Evolutionary conservation across 257 asterid genomes (phyloP), one percentile per base, ranked within the genome.

Genomic region (Penstemon newberryi): DNA sequence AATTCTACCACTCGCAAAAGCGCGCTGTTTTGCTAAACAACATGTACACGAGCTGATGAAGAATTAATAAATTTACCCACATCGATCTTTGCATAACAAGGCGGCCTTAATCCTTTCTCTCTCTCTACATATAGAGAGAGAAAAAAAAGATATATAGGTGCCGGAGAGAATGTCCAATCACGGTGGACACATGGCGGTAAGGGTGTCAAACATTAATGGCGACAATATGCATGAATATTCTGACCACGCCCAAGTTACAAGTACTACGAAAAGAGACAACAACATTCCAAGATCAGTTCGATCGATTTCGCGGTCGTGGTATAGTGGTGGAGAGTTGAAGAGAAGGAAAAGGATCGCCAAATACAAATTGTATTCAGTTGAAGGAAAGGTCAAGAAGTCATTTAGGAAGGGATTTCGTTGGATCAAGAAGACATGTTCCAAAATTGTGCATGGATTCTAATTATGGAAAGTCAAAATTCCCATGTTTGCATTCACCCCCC

Each of bases 341-440:
- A 80, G 93, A 37, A 84, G 72, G 67, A 91, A 73, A 67, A 85
- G 97, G 70, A 74, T 88, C 4, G 82, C 84, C 36, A 80, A 74
- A 60, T 91, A 91, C 74, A 89, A 87, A 46, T 38, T 80, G 49
- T 91, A 86, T 70, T 74, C 95, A 3, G 72, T 84, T 5, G 95
- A 91, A 77, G 89, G 93, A 18, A 83, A 89, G 74, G 71, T 87
- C 37, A 91, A 89, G 84, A 70, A 59, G 25, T 81, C 84, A 18
- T 70, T 79, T 52, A 79, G 75, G 60, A 79, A 81, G 11, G 81
- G 95, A 2, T 12, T 83, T 8, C 79, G 89, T 73, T 89, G 91
- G 96, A 51, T 91, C 70, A 88, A 85, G 78, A 77, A 55, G 6
- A 79, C 75, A 3, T 89, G 91, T 65, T 71, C 84, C 3, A 85